A percentile compares a stretch with the other conserved stretches of the same genome.
phyloP scores from a whole-genome alignment of 2,329 filamentous ascomycete genomes.

The Arthrobotrys conoides region DNA sequence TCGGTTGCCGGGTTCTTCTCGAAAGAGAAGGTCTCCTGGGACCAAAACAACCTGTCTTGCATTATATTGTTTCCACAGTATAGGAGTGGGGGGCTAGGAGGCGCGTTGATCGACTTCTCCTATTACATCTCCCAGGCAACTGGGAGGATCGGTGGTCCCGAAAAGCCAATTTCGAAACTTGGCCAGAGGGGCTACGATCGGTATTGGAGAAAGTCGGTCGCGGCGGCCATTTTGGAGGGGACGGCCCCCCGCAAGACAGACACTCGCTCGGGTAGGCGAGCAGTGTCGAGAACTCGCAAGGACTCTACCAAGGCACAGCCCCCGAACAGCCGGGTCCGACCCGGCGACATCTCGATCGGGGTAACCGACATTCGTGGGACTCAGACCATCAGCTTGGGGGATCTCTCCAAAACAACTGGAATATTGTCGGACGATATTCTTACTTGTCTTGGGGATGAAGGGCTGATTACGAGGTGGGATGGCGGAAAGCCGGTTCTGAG shows the following conservation, averaged over 20 bases:
- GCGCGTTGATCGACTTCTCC: constrained; percentile 89
- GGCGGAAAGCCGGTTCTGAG: constrained; percentile 25
- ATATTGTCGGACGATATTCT: constrained; percentile 47
- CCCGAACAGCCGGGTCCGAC: constrained; percentile 5
- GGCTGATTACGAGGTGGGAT: constrained; percentile 26
- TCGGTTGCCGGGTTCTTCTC: constrained; percentile 88
- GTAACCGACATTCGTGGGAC: constrained; percentile 13
- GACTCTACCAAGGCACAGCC: constrained; percentile 15
- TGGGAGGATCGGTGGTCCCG: constrained; percentile 87
- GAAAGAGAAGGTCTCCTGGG: constrained; percentile 99
- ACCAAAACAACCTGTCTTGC: constrained; percentile 96
- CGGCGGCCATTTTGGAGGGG: constrained; percentile 35
- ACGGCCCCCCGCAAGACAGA: constrained; percentile 4
- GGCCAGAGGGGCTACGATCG: constrained; percentile 62
- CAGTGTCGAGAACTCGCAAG: constrained; percentile 18
- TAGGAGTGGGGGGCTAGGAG: constrained; percentile 89
- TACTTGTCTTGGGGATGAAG: constrained; percentile 12
- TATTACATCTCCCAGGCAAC: constrained; percentile 92
- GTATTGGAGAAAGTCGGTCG: constrained; percentile 66
- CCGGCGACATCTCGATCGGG: constrained; percentile 15
- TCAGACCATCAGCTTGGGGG: constrained; percentile 27
- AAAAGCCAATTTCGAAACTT: constrained; percentile 74
- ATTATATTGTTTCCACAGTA: constrained; percentile 96
- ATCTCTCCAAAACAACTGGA: constrained; percentile 32
- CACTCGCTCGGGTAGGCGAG: constrained; percentile 40